Base-by-base conservation (phyloP, 2,329 filamentous ascomycete species). In the Setomelanomma holmii region DNA sequence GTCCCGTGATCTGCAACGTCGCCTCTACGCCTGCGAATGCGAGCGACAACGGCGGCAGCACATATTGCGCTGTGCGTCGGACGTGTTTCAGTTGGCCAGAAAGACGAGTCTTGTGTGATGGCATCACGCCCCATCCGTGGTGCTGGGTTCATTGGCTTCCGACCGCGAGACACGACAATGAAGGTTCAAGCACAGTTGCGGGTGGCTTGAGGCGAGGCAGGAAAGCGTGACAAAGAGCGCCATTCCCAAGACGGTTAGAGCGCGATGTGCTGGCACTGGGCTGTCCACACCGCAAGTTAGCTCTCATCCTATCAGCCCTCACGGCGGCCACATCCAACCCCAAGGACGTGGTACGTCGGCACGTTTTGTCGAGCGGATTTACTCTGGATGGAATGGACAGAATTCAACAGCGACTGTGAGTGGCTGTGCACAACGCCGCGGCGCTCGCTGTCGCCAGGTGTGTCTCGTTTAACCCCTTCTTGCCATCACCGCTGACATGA, bases 221-320 rank as follows among this genome's bases (percentile, higher is more conserved):
- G 52, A 58, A 64, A 60, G 68, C 64, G 66, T 72, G 67, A 72
- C 64, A 59, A 56, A 49, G 56, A 49, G 60, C 57, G 51, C 43
- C 49, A 17, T 41, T 19, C 39, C 64, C 59, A 16, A 21, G 55
- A 53, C 14, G 11, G 55, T 63, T 53, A 67, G 14, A 67, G 67
- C 56, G 20, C 17, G 53, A n/a, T n/a, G n/a, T n/a, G 71, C 69
- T 68, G 72, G 69, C 71, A 69, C 71, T 73, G n/a, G n/a, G n/a
- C 72, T 68, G 64, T 52, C 60, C 66, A 71, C 69, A 74, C 71
- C 71, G 71, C 70, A 71, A 71, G n/a, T 56, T 53, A 61, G 47
- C 44, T 22, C 43, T 39, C 20, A 58, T 43, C 70, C 71, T 71
- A 74, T 73, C 69, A 71, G 21, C 44, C 35, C 35, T 12, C 41